Evolutionary conservation across 257 asterid genomes (phyloP), one percentile per base, ranked within the genome.

Genomic region (Nicotiana attenuata): DNA sequence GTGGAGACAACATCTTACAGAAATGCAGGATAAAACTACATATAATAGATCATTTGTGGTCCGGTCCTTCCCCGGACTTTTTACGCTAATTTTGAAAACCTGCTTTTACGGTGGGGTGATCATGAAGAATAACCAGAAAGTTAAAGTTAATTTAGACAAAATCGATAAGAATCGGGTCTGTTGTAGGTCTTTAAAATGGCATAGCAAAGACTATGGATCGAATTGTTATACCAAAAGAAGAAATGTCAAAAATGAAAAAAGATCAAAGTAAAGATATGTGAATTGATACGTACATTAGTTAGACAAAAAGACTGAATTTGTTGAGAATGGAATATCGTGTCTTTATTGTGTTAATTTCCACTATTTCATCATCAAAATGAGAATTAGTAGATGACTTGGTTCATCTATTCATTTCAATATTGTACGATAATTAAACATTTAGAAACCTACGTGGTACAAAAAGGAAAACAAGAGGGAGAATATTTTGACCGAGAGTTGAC

Each of bases 261-360:
- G 4, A n/a, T 7, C 10, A 22, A 9, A 61, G 66, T 61, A 22
- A 61, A 61, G 7, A 61, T 41, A 41, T 61, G 31, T 61, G 66
- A 61, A 20, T 22, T 61, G 66, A 61, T 61, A 59, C 1, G 24
- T 17, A 60, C 33, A 45, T 3, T 45, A 22, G 19, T 45, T 71
- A 45, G 8, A 45, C 60, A 71, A 45, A 71, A 71, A 47, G 35
- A 4, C 78, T 6, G 20, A 47, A 73, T 13, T 45, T 47, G 38
- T 45, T 22, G 60, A 22, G 38, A 73, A 47, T 20, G 50, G 61
- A 73, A 73, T 14, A 22, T 45, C 16, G 60, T 22, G 22, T 47
- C 78, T 47, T 71, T 47, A 59, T 41, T 73, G 60, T 73, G 60
- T 45, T 73, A 73, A 14, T 73, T 73, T 73, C 60, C 22, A 47